Evolutionary conservation across 441 rosid genomes (phyloP).

Genomic region (Theobroma grandiflorum): DNA sequence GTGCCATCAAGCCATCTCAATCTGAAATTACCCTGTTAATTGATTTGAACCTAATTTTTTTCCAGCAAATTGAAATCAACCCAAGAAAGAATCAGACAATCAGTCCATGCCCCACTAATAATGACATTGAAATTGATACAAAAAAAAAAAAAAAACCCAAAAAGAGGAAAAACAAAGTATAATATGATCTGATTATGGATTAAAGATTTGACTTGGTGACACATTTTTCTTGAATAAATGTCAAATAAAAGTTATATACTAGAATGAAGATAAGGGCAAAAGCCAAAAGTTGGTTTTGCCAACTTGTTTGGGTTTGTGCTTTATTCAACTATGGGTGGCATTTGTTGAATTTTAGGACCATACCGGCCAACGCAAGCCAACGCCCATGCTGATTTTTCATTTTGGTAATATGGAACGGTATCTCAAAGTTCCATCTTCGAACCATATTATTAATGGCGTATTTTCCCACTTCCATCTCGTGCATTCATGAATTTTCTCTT

Average conservation of each 20-base stretch:
- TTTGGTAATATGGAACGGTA: too few relatives aligned
- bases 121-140: background rate
- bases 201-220: background rate
- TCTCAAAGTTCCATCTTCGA: too few relatives aligned
- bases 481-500: too few relatives aligned
- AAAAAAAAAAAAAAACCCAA: background rate
- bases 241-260: background rate
- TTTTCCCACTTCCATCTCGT: too few relatives aligned
- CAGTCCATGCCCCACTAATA: background rate
- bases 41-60: background rate
- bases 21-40: background rate
- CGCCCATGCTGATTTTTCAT: background rate
- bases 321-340: conserved; percentile 12
- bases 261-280: background rate
- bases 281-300: conserved; percentile 18
- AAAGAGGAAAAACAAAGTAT: background rate
- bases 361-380: background rate
- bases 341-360: conserved; percentile 2
- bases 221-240: background rate
- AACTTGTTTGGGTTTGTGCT: background rate
- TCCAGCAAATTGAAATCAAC: background rate
- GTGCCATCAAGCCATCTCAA: background rate
- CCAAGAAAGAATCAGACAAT: background rate
- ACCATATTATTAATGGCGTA: too few relatives aligned
- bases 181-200: background rate